Evolutionary conservation across 1,139 yeast genomes (phyloP).

Genomic region (Hansenula lynferdii): DNA sequence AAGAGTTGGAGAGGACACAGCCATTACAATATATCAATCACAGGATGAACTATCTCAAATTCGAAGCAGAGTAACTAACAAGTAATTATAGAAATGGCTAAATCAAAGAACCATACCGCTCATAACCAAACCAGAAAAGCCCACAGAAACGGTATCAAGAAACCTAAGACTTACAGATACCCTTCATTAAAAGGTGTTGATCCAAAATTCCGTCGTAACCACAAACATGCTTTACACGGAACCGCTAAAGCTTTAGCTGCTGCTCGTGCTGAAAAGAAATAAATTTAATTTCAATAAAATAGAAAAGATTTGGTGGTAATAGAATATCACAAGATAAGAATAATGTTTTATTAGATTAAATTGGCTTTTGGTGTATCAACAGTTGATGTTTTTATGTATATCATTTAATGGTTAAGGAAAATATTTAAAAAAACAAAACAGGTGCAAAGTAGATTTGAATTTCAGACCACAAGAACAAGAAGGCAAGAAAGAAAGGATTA

Average conservation of each 20-base stretch:
- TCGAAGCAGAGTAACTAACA: conserved; percentile 6
- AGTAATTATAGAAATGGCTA: conserved; percentile 57
- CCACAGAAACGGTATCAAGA: conserved; percentile 99
- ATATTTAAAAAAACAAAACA: neutral
- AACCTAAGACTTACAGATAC: conserved; percentile 97
- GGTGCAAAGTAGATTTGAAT: no score
- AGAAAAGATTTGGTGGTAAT: no score
- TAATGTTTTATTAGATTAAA: neutral
- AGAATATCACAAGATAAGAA: no score
- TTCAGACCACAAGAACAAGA: no score
- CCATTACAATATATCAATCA: no score
- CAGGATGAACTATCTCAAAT: no score
- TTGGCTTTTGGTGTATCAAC: conserved; percentile 6
- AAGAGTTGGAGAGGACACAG: no score
- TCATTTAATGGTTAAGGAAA: conserved; percentile 19
- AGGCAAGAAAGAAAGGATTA: no score
- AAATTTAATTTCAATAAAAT: conserved; percentile 5
- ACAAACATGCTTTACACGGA: conserved; percentile 98
- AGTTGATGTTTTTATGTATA: conserved; percentile 16
- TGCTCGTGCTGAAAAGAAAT: conserved; percentile 43
- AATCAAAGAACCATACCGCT: conserved; percentile 99
- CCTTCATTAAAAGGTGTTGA: conserved; percentile 99
- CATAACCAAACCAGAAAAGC: conserved; percentile 99
- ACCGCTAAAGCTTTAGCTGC: conserved; percentile 91
- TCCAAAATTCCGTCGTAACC: conserved; percentile 99